Conservation (phyloP, 176 grass and related monocot genomes). For the Bothriochloa decipiens region DNA sequence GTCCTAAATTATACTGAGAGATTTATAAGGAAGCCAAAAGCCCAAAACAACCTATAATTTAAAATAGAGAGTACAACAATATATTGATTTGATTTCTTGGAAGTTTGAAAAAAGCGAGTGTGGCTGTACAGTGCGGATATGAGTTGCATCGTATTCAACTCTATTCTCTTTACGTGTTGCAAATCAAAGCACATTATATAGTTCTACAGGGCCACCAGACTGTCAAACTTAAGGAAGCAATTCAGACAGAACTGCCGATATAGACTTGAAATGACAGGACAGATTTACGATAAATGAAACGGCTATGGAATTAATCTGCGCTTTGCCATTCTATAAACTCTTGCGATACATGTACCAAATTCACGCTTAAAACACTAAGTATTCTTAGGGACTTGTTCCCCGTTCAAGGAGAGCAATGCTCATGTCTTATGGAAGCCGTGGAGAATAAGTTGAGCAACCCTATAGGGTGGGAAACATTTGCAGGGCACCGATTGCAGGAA, state of each 20-base stretch:
- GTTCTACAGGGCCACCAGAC: not conserved
- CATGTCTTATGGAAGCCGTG: not conserved
- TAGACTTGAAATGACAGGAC: not conserved
- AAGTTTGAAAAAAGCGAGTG: not conserved
- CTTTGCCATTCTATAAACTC: not conserved
- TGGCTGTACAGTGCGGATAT: conserved; percentile 2
- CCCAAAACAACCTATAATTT: too few species aligned
- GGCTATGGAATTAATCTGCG: not conserved
- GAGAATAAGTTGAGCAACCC: not conserved
- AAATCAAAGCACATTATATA: not conserved
- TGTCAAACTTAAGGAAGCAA: not conserved
- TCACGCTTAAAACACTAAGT: not conserved
- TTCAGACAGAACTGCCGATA: not conserved
- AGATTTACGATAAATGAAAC: not conserved
- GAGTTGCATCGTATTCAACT: not conserved
- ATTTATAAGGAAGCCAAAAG: too few species aligned
- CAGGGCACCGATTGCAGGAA: not conserved
- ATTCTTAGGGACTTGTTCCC: not conserved
- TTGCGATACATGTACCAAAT: not conserved
- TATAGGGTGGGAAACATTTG: not conserved
- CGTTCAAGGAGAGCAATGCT: not conserved
- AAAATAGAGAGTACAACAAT: not conserved
- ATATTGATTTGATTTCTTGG: conserved; percentile 16
- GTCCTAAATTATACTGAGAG: too few species aligned
- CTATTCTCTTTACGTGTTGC: not conserved